Conservation (phyloP, 2,329 filamentous ascomycete genomes). For the Fusarium torreyae region DNA sequence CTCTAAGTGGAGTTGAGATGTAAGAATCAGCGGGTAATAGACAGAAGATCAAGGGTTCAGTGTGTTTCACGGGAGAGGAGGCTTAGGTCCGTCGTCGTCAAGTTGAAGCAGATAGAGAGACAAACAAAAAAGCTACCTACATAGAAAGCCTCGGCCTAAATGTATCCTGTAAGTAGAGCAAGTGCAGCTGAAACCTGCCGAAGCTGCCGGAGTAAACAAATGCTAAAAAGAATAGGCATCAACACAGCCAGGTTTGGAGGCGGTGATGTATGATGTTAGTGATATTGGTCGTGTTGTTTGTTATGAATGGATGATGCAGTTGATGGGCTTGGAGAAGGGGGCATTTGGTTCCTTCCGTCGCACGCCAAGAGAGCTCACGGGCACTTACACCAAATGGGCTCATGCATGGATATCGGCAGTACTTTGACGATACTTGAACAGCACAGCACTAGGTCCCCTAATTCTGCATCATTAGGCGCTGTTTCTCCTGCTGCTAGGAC, state of each 20-base stretch:
- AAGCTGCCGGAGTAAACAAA: slow-evolving; percentile 2
- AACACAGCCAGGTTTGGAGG: slow-evolving; percentile 1
- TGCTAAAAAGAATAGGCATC: neutral
- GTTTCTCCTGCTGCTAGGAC: neutral
- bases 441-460: neutral
- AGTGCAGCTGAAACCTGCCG: slow-evolving; percentile 7
- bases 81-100: slow-evolving; percentile 1
- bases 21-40: slow-evolving; percentile 38
- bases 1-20: slow-evolving; percentile 28
- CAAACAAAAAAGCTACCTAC: neutral
- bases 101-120: slow-evolving; percentile 2
- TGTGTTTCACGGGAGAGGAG: slow-evolving; percentile 10
- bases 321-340: slow-evolving; percentile 31
- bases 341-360: slow-evolving; percentile 25
- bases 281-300: slow-evolving; percentile 30
- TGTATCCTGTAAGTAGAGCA: slow-evolving; percentile 9
- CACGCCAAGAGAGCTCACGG: slow-evolving; percentile 34
- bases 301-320: slow-evolving; percentile 39
- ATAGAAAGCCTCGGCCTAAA: slow-evolving; percentile 3
- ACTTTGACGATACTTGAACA: slow-evolving; percentile 17
- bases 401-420: neutral
- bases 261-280: slow-evolving; percentile 18
- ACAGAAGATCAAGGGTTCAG: slow-evolving; percentile 32
- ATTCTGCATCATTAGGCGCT: neutral
- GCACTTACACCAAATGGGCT: slow-evolving; percentile 41